A percentile compares a stretch with the other conserved stretches of the same genome.
Conservation (phyloP, 2,329 filamentous ascomycete genomes). For the Penicillium brasilianum region DNA sequence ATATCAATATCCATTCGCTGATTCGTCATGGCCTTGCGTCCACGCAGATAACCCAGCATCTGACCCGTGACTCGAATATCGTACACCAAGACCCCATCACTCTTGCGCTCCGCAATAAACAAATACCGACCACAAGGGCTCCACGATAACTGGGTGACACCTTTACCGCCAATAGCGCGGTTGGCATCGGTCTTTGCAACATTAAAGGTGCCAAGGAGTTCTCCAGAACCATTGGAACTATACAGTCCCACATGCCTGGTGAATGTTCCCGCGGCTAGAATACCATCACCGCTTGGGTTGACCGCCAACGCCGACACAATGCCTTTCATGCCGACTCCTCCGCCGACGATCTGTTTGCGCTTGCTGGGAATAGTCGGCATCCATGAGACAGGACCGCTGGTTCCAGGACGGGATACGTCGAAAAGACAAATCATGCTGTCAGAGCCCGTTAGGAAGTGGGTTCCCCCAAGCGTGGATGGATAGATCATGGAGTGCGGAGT, state of each 20-base stretch:
- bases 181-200: slow-evolving; percentile 49
- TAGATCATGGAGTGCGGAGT: slow-evolving; percentile 62
- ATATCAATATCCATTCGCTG: slow-evolving; percentile 64
- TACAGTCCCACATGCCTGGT: slow-evolving; percentile 63
- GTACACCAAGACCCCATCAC: slow-evolving; percentile 61
- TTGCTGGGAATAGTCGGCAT: slow-evolving; percentile 57
- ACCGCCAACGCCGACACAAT: slow-evolving; percentile 59
- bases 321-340: slow-evolving; percentile 60
- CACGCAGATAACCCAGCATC: slow-evolving; percentile 56
- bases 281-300: slow-evolving; percentile 47
- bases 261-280: slow-evolving; percentile 64
- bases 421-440: slow-evolving; percentile 61
- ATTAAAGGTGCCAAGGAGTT: slow-evolving; percentile 58
- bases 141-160: slow-evolving; percentile 63
- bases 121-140: slow-evolving; percentile 63
- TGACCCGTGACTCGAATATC: slow-evolving; percentile 62
- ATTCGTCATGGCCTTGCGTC: slow-evolving; percentile 54
- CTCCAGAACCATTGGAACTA: slow-evolving; percentile 54
- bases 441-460: slow-evolving; percentile 63
- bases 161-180: slow-evolving; percentile 52
- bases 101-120: slow-evolving; percentile 62
- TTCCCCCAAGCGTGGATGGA: slow-evolving; percentile 49
- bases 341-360: slow-evolving; percentile 52
- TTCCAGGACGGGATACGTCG: slow-evolving; percentile 56
- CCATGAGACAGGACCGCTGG: slow-evolving; percentile 51